Evolutionary conservation across 352 stramenopile species (phyloP).

Genomic region (Globisporangium polare): DNA sequence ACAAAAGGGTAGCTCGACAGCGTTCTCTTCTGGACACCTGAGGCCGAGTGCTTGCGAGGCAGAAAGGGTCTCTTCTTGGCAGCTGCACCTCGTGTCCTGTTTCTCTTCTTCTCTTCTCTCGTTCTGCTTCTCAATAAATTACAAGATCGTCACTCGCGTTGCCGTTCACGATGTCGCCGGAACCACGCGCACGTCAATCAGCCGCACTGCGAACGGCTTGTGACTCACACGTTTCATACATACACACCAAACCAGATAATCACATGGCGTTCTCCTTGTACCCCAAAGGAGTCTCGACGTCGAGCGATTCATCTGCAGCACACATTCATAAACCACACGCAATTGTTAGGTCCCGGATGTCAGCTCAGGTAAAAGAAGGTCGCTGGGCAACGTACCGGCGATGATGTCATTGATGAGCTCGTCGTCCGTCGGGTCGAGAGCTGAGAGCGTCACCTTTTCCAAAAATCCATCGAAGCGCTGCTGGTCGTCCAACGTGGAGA

Average conservation of each 20-base stretch:
- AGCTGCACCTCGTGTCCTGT: neutral
- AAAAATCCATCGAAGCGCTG: slow-evolving; percentile 59
- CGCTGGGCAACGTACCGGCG: slow-evolving; percentile 2
- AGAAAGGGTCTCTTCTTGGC: neutral
- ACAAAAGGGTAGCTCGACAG: slow-evolving; percentile 10
- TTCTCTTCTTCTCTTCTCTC: slow-evolving; percentile 6
- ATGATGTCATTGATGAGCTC: slow-evolving; percentile 32
- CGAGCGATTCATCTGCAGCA: slow-evolving; percentile 19
- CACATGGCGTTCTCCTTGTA: neutral
- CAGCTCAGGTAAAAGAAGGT: neutral
- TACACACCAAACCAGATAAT: neutral
- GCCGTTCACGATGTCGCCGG: neutral
- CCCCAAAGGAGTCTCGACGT: slow-evolving; percentile 18
- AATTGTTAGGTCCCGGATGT: neutral
- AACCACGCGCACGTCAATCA: neutral
- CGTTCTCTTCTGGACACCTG: neutral
- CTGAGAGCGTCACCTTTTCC: slow-evolving; percentile 58
- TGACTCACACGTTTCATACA: slow-evolving; percentile 5
- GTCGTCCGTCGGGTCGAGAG: slow-evolving; percentile 58
- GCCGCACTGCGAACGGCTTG: neutral
- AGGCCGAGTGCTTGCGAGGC: neutral
- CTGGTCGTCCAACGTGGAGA: slow-evolving; percentile 49
- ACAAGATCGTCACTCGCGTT: slow-evolving; percentile 4
- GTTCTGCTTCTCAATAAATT: slow-evolving; percentile 13
- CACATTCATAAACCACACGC: neutral